Evolutionary conservation across 805 yeast species (phyloP), one percentile per base, ranked within the genome.

Genomic region (Brettanomyces bruxellensis): DNA sequence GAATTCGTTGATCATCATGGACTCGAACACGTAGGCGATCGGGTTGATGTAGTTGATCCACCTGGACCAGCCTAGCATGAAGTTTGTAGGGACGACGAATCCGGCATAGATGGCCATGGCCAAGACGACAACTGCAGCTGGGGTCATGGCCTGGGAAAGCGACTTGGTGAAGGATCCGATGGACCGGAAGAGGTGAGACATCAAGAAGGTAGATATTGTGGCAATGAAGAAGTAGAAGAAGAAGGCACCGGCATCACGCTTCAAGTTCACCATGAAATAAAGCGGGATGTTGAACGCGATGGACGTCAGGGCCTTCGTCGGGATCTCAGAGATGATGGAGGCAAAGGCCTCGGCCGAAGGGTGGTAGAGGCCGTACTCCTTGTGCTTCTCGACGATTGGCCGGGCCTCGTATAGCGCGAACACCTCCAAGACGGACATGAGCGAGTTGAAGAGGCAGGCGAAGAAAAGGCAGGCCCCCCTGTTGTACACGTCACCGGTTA

Each of bases 391-490:
- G 34, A 77, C 75, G 47, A 77, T 72, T 7, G 74, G 72, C 58
- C 80, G 67, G 24, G 78, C 70, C 54, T 76, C 79, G 55, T 67
- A 78, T 32, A 77, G 53, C 2, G 77, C 57, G 58, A 75, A 65
- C 47, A 79, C 70, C 60, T 79, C 86, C 58, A 79, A 66, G 52
- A 79, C 55, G 25, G 81, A 78, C 9, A 80, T 67, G 54, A 79
- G 75, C 23, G 83, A 78, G 57, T 78, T 78, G 61, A 78, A 79
- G 53, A 79, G 64, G 38, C 76, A 69, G 28, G 83, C 79, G 56
- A 80, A 80, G 66, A 83, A 83, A 70, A 83, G 67, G 25, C 80
- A 72, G 34, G 85, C 78, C 51, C 80, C 74, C 57, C 87, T 66
- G 53, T 62, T 66, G 57, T 70, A 77, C 52, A 79, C 73, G 1